Conservation (phyloP, 1,139 yeast genomes). For the Lodderomyces jiufengensis region DNA sequence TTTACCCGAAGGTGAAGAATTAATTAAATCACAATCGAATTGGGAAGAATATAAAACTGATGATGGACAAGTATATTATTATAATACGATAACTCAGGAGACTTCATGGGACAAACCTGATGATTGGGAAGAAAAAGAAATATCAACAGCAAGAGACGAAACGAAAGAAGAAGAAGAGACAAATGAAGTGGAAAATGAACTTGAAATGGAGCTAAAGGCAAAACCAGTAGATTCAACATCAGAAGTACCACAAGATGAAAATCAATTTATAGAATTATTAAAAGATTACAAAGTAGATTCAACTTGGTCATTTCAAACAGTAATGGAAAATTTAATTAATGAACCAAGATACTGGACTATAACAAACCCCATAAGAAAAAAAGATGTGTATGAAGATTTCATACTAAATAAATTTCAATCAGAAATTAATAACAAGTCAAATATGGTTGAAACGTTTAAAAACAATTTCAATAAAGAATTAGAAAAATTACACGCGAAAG, state of each 20-base stretch:
- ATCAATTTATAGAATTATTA: constrained; percentile 52
- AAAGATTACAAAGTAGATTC: constrained; percentile 56
- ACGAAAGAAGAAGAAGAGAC: constrained; percentile 3
- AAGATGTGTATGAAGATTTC: constrained; percentile 62
- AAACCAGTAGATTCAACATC: constrained; percentile 11
- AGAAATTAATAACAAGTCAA: constrained; percentile 51
- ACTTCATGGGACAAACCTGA: constrained; percentile 81
- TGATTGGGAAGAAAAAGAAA: constrained; percentile 25
- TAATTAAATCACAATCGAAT: background rate
- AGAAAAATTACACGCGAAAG: constrained; percentile 25
- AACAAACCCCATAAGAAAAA: constrained; percentile 57
- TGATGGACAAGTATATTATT: constrained; percentile 71
- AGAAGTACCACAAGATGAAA: constrained; percentile 14
- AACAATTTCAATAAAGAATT: constrained; percentile 51
- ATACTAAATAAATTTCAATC: constrained; percentile 52
- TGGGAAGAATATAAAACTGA: constrained; percentile 71
- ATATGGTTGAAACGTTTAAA: constrained; percentile 53
- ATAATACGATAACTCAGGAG: constrained; percentile 59
- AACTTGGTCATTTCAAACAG: constrained; percentile 71
- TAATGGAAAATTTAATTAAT: constrained; percentile 55
- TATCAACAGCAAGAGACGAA: background rate
- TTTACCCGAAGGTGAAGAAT: constrained; percentile 51
- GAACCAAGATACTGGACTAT: constrained; percentile 72
- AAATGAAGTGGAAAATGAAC: constrained; percentile 8
- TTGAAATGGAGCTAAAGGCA: constrained; percentile 14